Evolutionary conservation across 2,329 filamentous ascomycete species (phyloP).

Genomic region (Curvularia verruculosa): DNA sequence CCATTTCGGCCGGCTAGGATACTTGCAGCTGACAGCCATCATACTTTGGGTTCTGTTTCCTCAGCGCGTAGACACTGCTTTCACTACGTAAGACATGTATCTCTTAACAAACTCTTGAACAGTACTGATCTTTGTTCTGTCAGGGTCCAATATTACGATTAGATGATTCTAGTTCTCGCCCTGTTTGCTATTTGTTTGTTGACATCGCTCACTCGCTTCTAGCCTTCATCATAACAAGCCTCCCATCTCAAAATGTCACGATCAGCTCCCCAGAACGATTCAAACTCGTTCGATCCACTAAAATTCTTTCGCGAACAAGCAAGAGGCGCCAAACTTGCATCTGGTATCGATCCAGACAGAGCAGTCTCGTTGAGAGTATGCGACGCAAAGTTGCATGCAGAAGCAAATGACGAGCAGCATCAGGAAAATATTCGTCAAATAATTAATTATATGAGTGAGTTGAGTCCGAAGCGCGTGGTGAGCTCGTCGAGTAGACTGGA

Average conservation of each 20-base stretch:
- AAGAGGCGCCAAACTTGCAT: conserved; percentile 1
- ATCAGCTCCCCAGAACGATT: background rate
- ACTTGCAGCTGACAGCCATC: too few relatives aligned
- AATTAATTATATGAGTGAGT: background rate
- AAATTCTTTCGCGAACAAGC: conserved; percentile 11
- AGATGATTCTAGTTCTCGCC: too few relatives aligned
- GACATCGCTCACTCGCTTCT: background rate
- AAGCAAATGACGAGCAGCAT: conserved; percentile 1
- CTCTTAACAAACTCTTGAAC: too few relatives aligned
- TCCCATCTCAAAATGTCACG: conserved; percentile 1
- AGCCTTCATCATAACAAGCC: background rate
- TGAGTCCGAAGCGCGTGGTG: background rate
- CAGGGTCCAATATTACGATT: too few relatives aligned
- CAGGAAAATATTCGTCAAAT: background rate
- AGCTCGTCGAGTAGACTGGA: background rate
- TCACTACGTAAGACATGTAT: too few relatives aligned
- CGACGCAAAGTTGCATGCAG: background rate
- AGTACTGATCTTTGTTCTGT: too few relatives aligned
- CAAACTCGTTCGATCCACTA: background rate
- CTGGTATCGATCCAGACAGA: background rate
- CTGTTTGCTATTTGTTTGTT: background rate
- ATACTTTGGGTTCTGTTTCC: too few relatives aligned
- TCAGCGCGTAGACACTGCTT: too few relatives aligned
- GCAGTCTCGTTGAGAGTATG: conserved; percentile 4
- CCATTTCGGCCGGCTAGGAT: too few relatives aligned